Conservation (phyloP, 2,329 filamentous ascomycete genomes). For the Venturiaceae sp. region DNA sequence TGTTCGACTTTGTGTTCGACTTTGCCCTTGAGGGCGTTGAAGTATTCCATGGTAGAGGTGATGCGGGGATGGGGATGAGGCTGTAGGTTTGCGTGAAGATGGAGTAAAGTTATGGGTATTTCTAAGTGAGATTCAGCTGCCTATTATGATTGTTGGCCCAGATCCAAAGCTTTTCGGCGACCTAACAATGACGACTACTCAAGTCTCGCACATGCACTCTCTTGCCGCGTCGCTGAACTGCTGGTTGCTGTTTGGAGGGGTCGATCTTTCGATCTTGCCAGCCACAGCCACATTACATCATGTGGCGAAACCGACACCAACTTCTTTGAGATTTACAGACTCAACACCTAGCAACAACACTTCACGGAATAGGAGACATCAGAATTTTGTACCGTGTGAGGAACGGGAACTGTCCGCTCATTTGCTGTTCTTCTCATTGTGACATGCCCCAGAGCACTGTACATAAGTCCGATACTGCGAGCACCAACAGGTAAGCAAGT, state of each 20-base stretch:
- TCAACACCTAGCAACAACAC: neutral
- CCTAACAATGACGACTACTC: neutral
- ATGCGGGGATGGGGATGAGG: neutral
- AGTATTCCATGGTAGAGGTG: neutral
- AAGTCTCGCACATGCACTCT: neutral
- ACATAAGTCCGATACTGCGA: too few species aligned
- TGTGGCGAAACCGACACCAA: neutral
- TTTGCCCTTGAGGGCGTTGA: conserved; percentile 4
- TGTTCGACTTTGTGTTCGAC: conserved; percentile 21
- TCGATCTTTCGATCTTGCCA: neutral
- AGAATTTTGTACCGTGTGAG: too few species aligned
- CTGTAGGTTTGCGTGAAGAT: neutral
- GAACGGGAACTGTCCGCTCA: too few species aligned
- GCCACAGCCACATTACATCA: neutral
- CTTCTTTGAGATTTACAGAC: neutral
- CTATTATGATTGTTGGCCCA: neutral
- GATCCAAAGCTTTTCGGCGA: neutral
- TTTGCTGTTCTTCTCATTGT: too few species aligned
- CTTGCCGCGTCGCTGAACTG: neutral
- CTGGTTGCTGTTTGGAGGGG: neutral
- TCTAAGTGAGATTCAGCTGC: too few species aligned
- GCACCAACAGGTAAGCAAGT: neutral
- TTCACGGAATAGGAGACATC: too few species aligned
- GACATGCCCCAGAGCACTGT: too few species aligned
- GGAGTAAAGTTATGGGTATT: neutral